Evolutionary conservation across 495 filamentous ascomycete species (phyloP).

Genomic region (Sabuloglossum arenarium): DNA sequence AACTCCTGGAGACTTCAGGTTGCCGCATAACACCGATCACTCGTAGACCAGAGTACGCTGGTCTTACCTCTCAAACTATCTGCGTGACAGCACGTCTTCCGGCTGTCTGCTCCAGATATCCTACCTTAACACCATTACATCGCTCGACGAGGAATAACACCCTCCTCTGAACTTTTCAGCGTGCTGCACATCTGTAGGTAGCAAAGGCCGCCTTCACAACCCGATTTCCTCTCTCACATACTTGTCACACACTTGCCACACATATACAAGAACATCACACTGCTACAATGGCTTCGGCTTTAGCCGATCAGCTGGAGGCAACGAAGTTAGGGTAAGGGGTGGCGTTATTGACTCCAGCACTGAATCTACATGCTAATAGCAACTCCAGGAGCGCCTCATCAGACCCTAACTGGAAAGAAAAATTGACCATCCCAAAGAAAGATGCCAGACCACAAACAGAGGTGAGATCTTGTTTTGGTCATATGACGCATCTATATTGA

Average conservation of each 20-base stretch:
- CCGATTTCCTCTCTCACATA: background rate
- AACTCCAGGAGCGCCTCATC: constrained; percentile 26
- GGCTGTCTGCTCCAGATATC: background rate
- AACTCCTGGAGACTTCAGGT: background rate
- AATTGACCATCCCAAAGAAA: constrained; percentile 55
- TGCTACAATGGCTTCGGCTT: constrained; percentile 28
- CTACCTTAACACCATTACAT: background rate
- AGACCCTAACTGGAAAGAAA: constrained; percentile 57
- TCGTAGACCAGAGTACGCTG: background rate
- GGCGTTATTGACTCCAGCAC: background rate
- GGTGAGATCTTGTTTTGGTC: constrained; percentile 26
- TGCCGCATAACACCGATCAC: background rate
- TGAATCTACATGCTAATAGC: background rate
- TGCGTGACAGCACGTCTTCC: background rate
- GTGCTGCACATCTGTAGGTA: background rate
- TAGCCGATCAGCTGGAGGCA: constrained; percentile 49
- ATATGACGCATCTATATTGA: background rate
- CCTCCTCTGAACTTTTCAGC: background rate
- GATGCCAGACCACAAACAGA: constrained; percentile 87
- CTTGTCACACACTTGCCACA: background rate
- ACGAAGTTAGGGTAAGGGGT: constrained; percentile 46
- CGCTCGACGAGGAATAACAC: background rate
- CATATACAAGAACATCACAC: background rate
- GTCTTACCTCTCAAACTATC: background rate
- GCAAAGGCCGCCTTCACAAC: background rate